Base-by-base conservation (phyloP, 768 basidiomycete genomes). In the Tulasnella sp. region DNA sequence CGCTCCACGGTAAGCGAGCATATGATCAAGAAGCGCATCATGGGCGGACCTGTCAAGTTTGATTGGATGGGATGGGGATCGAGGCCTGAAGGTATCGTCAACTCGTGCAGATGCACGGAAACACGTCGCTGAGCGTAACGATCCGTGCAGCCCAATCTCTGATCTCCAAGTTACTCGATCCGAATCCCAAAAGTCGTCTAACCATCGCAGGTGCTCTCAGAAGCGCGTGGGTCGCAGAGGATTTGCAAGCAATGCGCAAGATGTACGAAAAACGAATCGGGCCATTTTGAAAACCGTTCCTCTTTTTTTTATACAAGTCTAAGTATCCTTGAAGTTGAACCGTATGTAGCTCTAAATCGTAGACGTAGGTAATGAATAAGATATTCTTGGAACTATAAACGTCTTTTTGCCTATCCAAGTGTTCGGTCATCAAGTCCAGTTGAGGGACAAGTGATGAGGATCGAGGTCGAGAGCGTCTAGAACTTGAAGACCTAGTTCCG, bases 11-110 rank as follows among this genome's bases (percentile, higher is more conserved):
- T 85, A 83, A 89, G 87, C 41, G 93, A 94, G 83, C 86, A 89
- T 60, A 87, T 88, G 77, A 89, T 94, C 69, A 94, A 94, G 85
- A 87, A 89, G 79, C 89, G 93, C 46, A 95, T 96, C 74, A 87
- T 95, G 46, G 86, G 89, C 40, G 92, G 91, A 18, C 87, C 88
- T 14, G 86, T 93, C 24, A 88, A 91, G 44, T 94, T 93, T 83
- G 86, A 87, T 28, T 85, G 87, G 34, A 83, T 86, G 41, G 85
- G 89, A 22, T 96, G 94, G 94, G 83, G 85, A 72, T 81, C 86
- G 3, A 83, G 94, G 72, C 87, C 87, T 69, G 89, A 92, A 81
- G 78, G 41, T 40, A 78, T 42, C 14, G 0, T 34, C 1, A 20
- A 50, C 44, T 1, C 60, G 74, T 31, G 20, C 5, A 41, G 41